Base-by-base conservation (phyloP, 1,284 basidiomycete species). In the Thecaphora thlaspeos region DNA sequence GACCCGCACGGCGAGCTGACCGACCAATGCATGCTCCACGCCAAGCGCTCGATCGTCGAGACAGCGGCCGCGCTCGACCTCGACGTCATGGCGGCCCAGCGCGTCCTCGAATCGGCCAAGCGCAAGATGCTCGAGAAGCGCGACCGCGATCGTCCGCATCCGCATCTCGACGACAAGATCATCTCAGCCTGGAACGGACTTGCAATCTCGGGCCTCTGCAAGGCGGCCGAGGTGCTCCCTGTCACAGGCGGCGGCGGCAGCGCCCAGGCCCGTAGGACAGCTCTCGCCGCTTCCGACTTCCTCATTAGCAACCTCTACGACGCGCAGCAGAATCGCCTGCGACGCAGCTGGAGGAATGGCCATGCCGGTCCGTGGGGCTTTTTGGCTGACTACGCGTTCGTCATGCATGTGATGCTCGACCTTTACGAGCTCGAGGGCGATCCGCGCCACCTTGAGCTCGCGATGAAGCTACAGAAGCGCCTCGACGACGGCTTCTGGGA, bases 401-500 rank as follows among this genome's bases (percentile, higher is more conserved):
- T 24, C 9, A 36, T 51, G 15, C 40, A 48, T 17, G 51, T 32
- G 55, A 21, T 42, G 18, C 26, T 51, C n/a, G 51, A 53, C 34
- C 46, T 53, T 3, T 53, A 39, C 26, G 32, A 47, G 23, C 19
- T 36, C 2, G 45, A 45, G 15, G 22, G 42, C 42, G 52, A 40
- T n/a, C 30, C 42, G 41, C 48, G 36, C 23, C 40, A 34, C 41
- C 41, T 40, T 30, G 41, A 32, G 8, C 24, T 44, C 59, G 71
- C 74, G 21, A 61, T 78, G 22, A 51, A 81, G 8, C 66, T 82
- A 26, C 81, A 82, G 51, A 67, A 73, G 43, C 78, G 76, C 54
- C 80, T 81, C 51, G 80, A 82, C 49, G 77, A 80, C 50, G 62
- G 81, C 10, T 82, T 82, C 67, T 81, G 78, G 65, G 81, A 82